These are phyloP conservation scores for Diplodia corticola DNA, from an alignment of 2,329 filamentous ascomycete genomes.

Conservation along the genomic window DNA sequence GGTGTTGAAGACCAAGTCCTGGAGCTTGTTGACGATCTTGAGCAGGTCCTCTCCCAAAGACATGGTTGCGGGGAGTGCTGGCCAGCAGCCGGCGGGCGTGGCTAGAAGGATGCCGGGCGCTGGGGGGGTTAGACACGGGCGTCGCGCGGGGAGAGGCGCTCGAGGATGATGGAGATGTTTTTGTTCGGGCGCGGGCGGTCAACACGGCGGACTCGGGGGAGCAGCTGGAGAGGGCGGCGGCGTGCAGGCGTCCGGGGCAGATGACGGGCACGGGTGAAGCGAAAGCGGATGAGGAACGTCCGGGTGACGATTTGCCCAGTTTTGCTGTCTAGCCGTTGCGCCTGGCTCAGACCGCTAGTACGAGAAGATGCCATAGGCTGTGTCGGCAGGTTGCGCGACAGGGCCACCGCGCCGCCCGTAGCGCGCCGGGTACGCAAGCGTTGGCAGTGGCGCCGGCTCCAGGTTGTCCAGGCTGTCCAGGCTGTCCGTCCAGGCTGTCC, in stretches of 20 bases:
- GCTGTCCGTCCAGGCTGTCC: too few relatives aligned
- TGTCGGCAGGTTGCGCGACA: neutral
- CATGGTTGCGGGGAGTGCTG: conserved; percentile 62
- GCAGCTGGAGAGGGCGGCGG: neutral
- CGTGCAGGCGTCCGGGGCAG: conserved; percentile 14
- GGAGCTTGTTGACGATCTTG: conserved; percentile 94
- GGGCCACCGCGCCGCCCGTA: conserved; percentile 9
- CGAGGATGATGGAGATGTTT: conserved; percentile 17
- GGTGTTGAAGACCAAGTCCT: conserved; percentile 98
- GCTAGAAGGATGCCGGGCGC: neutral
- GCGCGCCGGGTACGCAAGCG: neutral
- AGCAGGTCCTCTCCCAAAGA: conserved; percentile 94
- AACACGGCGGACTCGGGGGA: conserved; percentile 1
- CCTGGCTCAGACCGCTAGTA: conserved; percentile 19
- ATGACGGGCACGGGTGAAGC: conserved; percentile 8
- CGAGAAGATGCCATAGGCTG: conserved; percentile 12
- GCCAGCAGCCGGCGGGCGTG: conserved; percentile 12
- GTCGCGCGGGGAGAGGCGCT: conserved; percentile 20
- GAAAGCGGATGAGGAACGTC: conserved; percentile 1
- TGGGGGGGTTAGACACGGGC: conserved; percentile 11
- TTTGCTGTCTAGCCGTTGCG: conserved; percentile 21
- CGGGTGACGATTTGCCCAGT: conserved; percentile 21
- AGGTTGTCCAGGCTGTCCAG: too few relatives aligned
- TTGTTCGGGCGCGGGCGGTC: conserved; percentile 20
- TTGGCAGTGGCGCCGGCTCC: too few relatives aligned